These are phyloP conservation scores for Gentiana macrophylla DNA, from an alignment of 257 asterid genomes.

Conservation along the genomic window DNA sequence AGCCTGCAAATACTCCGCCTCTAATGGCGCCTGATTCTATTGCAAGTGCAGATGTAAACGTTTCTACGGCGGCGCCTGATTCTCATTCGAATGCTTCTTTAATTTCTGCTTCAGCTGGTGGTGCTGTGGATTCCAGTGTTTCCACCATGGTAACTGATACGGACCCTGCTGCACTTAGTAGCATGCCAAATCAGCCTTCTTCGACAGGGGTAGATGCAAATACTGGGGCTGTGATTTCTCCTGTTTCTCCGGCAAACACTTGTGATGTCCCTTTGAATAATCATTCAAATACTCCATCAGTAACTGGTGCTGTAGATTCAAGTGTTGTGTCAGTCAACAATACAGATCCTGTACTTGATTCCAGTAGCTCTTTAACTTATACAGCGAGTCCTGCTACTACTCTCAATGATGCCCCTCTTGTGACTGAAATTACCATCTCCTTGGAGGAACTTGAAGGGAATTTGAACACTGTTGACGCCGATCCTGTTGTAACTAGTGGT, in stretches of 20 bases:
- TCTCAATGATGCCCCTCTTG: not conserved
- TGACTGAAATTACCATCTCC: slow-evolving; percentile 9
- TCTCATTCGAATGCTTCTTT: not conserved
- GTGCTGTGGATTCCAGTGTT: not conserved
- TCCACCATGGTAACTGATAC: not conserved
- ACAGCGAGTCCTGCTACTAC: not conserved
- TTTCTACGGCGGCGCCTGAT: not conserved
- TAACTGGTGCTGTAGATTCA: not conserved
- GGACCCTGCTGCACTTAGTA: not conserved
- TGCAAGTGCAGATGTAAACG: not conserved
- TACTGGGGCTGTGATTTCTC: slow-evolving; percentile 8
- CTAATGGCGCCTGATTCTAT: slow-evolving; percentile 3
- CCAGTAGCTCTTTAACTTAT: not conserved
- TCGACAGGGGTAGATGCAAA: slow-evolving; percentile 17
- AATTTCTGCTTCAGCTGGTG: not conserved
- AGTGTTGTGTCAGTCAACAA: not conserved
- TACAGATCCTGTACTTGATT: slow-evolving; percentile 1
- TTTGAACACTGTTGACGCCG: slow-evolving; percentile 1
- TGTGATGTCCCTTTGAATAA: too few species aligned
- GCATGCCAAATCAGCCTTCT: slow-evolving; percentile 10
- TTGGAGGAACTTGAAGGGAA: not conserved
- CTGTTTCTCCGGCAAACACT: slow-evolving; percentile 2
- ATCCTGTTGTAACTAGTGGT: not conserved
- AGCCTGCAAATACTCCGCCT: slow-evolving; percentile 1
- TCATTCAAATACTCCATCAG: too few species aligned